Percentiles rank a stretch among this genome's conserved stretches.
phyloP scores from a whole-genome alignment of 257 asterid species.

The Coffea eugenioides region DNA sequence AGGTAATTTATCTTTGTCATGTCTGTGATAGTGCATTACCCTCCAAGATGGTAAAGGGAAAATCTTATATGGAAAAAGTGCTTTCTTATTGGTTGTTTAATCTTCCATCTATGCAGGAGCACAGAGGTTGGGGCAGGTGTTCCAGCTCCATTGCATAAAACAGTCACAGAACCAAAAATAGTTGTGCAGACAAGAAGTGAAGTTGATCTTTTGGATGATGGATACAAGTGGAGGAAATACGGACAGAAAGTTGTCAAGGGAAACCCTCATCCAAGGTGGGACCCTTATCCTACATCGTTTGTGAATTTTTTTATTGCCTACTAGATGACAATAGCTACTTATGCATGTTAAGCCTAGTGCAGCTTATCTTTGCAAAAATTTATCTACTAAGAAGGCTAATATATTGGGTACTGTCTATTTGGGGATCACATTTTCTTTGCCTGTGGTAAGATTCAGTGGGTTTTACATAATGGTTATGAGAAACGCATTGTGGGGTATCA shows the following conservation, averaged over 20 bases:
- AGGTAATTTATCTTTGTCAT: constrained; percentile 33
- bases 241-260: constrained; percentile 97
- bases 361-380: not conserved
- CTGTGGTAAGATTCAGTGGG: not conserved
- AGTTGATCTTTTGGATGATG: constrained; percentile 86
- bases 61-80: not conserved
- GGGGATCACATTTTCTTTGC: not conserved
- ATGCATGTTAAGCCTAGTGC: not conserved
- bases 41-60: not conserved
- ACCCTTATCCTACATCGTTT: not conserved
- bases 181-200: constrained; percentile 93
- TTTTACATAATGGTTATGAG: not conserved
- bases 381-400: not conserved
- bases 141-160: constrained; percentile 52
- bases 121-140: constrained; percentile 33
- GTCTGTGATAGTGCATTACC: too few relatives aligned
- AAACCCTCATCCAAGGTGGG: constrained; percentile 82
- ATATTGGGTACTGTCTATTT: not conserved
- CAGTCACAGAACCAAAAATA: constrained; percentile 80
- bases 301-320: not conserved
- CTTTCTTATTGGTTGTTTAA: not conserved
- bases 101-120: constrained; percentile 39
- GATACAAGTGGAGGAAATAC: constrained; percentile 89
- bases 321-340: not conserved
- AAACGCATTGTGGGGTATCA: not conserved